A percentile compares a stretch with the other conserved stretches of the same genome.
Evolutionary conservation across 108 stramenopile species (phyloP).

Genomic region (Conticribra guillardii): DNA sequence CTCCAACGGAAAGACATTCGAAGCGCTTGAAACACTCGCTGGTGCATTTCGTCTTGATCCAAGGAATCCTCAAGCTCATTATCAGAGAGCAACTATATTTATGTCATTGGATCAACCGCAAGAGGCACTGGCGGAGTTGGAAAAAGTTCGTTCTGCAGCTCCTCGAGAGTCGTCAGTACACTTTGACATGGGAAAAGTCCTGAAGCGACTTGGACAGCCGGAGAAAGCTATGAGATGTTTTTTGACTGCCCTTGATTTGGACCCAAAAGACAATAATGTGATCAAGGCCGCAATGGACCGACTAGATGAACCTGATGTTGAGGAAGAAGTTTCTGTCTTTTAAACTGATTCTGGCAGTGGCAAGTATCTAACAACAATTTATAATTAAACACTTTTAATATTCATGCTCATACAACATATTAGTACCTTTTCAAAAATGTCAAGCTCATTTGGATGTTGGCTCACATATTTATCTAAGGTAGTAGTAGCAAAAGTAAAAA

Average conservation of each 20-base stretch:
- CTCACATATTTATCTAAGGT: too few relatives aligned
- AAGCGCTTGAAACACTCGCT: slow-evolving; percentile 90
- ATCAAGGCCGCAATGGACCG: slow-evolving; percentile 87
- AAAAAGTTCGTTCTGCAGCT: slow-evolving; percentile 89
- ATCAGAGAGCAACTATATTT: slow-evolving; percentile 94
- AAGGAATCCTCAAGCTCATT: slow-evolving; percentile 94
- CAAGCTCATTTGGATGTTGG: too few relatives aligned
- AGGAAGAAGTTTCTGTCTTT: slow-evolving; percentile 82
- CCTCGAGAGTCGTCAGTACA: slow-evolving; percentile 94
- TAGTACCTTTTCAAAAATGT: too few relatives aligned
- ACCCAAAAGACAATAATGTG: slow-evolving; percentile 94
- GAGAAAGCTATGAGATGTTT: slow-evolving; percentile 94
- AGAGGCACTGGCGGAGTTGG: slow-evolving; percentile 89
- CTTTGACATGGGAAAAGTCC: slow-evolving; percentile 95
- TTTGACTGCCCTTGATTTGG: slow-evolving; percentile 94
- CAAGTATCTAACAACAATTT: too few relatives aligned
- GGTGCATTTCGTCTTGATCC: slow-evolving; percentile 87
- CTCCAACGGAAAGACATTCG: slow-evolving; percentile 85
- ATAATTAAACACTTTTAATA: too few relatives aligned
- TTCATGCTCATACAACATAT: too few relatives aligned
- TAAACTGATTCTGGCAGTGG: too few relatives aligned
- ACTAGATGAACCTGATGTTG: slow-evolving; percentile 87
- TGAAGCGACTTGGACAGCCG: slow-evolving; percentile 87
- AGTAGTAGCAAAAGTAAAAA: too few relatives aligned
- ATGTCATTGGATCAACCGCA: slow-evolving; percentile 84